phyloP scores from a whole-genome alignment of 768 basidiomycete species.

The Tubosaeta sp. region DNA sequence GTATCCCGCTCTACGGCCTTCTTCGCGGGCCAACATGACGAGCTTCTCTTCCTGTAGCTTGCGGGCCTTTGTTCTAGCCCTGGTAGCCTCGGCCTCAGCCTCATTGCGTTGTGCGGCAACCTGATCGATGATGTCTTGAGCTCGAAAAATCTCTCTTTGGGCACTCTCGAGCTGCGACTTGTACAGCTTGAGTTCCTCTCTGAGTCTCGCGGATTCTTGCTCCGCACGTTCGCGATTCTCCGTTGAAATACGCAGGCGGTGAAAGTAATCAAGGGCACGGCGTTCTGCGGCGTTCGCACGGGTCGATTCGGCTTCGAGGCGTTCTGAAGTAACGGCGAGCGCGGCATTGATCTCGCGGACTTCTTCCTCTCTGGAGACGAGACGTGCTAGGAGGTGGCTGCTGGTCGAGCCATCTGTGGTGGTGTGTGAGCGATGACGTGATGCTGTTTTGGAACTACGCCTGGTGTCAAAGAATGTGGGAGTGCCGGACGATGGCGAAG shows the following conservation, averaged over 20 bases:
- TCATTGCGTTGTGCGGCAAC: slow-evolving; percentile 39
- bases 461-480: slow-evolving; percentile 16
- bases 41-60: slow-evolving; percentile 40
- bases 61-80: slow-evolving; percentile 42
- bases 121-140: slow-evolving; percentile 40
- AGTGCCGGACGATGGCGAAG: slow-evolving; percentile 21
- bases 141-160: slow-evolving; percentile 40
- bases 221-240: slow-evolving; percentile 37
- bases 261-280: slow-evolving; percentile 44
- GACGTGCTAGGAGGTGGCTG: slow-evolving; percentile 28
- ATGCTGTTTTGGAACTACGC: slow-evolving; percentile 25
- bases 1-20: slow-evolving; percentile 40
- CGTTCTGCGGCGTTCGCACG: slow-evolving; percentile 44
- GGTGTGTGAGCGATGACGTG: slow-evolving; percentile 24
- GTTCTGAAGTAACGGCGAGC: slow-evolving; percentile 24
- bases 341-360: slow-evolving; percentile 28
- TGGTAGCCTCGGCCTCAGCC: slow-evolving; percentile 44
- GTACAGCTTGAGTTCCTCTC: slow-evolving; percentile 44
- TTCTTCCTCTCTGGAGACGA: slow-evolving; percentile 29
- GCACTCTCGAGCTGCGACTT: slow-evolving; percentile 43
- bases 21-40: slow-evolving; percentile 39
- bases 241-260: slow-evolving; percentile 37
- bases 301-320: slow-evolving; percentile 38
- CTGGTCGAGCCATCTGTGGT: slow-evolving; percentile 27
- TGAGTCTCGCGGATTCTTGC: slow-evolving; percentile 33